phyloP scores from a whole-genome alignment of 805 yeast genomes.

The Jamesozyma piceae region DNA sequence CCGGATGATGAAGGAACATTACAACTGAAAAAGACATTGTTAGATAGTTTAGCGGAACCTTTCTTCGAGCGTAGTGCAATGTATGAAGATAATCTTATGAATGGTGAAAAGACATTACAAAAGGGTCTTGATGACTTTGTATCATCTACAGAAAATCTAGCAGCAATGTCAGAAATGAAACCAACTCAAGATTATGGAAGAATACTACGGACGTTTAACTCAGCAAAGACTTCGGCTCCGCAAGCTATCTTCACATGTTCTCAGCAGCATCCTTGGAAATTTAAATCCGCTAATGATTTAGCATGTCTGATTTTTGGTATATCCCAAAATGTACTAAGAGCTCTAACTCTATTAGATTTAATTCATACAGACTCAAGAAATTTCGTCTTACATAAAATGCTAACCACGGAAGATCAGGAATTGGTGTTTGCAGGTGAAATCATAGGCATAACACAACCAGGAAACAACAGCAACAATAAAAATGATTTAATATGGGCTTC shows the following conservation, averaged over 20 bases:
- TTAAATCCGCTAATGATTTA: constrained; percentile 79
- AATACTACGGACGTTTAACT: constrained; percentile 54
- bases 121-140: constrained; percentile 28
- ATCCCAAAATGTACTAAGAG: constrained; percentile 50
- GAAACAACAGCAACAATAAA: constrained; percentile 27
- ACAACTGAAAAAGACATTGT: constrained; percentile 19
- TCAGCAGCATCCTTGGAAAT: constrained; percentile 62
- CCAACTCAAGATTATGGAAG: constrained; percentile 30
- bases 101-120: constrained; percentile 19
- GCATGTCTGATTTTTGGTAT: constrained; percentile 84
- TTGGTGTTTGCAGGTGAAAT: constrained; percentile 75
- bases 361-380: constrained; percentile 68
- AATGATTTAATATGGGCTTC: constrained; percentile 68
- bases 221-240: constrained; percentile 63
- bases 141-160: background rate
- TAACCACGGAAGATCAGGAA: constrained; percentile 32
- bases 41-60: constrained; percentile 30
- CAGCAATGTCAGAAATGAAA: constrained; percentile 1
- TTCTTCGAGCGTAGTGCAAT: constrained; percentile 24
- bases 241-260: constrained; percentile 83
- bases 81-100: constrained; percentile 12
- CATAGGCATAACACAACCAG: constrained; percentile 65
- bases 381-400: constrained; percentile 53
- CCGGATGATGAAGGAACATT: constrained; percentile 5
- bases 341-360: constrained; percentile 62